phyloP scores from a whole-genome alignment of 345 rosid species.

The Ceriops tagal region DNA sequence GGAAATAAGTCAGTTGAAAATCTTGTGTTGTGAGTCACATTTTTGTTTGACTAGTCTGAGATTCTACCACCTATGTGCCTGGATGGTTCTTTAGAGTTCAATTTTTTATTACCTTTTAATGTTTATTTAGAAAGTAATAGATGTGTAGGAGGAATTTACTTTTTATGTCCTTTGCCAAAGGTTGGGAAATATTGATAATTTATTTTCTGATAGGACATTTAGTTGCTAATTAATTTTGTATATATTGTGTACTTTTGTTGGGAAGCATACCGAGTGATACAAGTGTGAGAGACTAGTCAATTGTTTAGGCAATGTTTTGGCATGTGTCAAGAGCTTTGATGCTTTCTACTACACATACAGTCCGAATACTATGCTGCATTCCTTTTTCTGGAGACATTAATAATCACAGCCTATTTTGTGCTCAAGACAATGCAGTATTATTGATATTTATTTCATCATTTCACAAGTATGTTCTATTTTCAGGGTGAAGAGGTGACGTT shows the following conservation, averaged over 20 bases:
- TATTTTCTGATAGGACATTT: background rate
- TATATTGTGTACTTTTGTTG: background rate
- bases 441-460: slow-evolving; percentile 3
- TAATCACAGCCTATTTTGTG: background rate
- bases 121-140: background rate
- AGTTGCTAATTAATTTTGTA: background rate
- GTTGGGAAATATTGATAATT: background rate
- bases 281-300: too few relatives aligned
- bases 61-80: background rate
- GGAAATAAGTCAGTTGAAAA: background rate
- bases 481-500: slow-evolving; percentile 96
- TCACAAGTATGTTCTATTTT: slow-evolving; percentile 16
- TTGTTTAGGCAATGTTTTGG: background rate
- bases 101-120: background rate
- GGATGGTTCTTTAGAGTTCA: background rate
- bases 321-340: background rate
- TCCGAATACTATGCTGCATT: background rate
- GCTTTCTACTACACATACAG: background rate
- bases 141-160: background rate
- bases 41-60: background rate
- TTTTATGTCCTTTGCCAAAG: background rate
- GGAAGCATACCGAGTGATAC: background rate
- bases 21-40: background rate
- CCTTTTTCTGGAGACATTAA: background rate
- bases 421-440: slow-evolving; percentile 6